phyloP scores from a whole-genome alignment of 2,329 filamentous ascomycete genomes.

The Fusarium falciforme region DNA sequence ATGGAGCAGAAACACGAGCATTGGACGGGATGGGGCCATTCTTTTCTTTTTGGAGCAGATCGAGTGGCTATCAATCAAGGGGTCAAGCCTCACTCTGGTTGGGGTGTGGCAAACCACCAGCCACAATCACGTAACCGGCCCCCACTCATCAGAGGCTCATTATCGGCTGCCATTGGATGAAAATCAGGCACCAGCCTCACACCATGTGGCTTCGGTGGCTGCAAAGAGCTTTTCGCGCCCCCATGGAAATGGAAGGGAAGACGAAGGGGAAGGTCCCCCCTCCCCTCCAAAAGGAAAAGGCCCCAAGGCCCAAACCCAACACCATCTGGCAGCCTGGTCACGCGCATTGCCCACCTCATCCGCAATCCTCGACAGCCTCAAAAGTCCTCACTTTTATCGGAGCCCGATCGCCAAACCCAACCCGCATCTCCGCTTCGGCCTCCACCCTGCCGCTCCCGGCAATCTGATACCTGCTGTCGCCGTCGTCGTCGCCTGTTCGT shows the following conservation, averaged over 20 bases:
- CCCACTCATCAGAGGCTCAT: background rate
- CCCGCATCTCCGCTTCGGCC: conserved; percentile 30
- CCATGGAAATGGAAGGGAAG: background rate
- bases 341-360: conserved; percentile 52
- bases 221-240: conserved; percentile 20
- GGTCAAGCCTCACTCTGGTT: conserved; percentile 33
- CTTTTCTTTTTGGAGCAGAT: conserved; percentile 30
- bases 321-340: conserved; percentile 50
- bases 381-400: conserved; percentile 44
- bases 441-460: conserved; percentile 25
- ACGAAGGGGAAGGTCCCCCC: conserved; percentile 31
- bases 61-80: conserved; percentile 20
- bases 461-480: conserved; percentile 25
- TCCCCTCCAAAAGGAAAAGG: conserved; percentile 28
- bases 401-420: conserved; percentile 33
- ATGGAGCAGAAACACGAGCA: conserved; percentile 19
- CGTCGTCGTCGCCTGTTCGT: conserved; percentile 24
- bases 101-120: conserved; percentile 30
- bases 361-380: conserved; percentile 48
- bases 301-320: conserved; percentile 45
- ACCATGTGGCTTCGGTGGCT: conserved; percentile 32
- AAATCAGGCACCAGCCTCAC: conserved; percentile 36
- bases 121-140: conserved; percentile 18
- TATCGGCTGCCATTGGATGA: conserved; percentile 27
- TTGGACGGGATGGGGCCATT: conserved; percentile 16